phyloP scores from a whole-genome alignment of 2,329 filamentous ascomycete genomes.

The Polychaeton citri region DNA sequence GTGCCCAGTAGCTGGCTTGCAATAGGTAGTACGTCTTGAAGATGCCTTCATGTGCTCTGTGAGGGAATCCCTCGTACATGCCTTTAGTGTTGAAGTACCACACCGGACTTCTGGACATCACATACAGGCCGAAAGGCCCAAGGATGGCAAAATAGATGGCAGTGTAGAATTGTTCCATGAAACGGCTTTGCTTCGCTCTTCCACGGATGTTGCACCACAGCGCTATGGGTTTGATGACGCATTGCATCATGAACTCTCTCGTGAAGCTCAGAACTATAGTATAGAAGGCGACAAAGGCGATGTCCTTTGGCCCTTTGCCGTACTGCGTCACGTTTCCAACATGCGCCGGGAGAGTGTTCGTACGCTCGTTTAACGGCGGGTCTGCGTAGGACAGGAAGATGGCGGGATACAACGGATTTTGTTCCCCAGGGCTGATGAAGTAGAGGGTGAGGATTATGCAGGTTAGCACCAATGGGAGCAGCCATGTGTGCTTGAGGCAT shows the following conservation, averaged over 20 bases:
- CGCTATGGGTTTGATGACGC: slow-evolving; percentile 65
- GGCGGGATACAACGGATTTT: slow-evolving; percentile 67
- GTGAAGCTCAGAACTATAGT: slow-evolving; percentile 82
- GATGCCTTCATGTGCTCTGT: slow-evolving; percentile 60
- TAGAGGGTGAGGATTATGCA: slow-evolving; percentile 53
- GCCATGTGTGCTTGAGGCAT: slow-evolving; percentile 44
- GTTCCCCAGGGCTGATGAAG: slow-evolving; percentile 58
- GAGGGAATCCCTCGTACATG: slow-evolving; percentile 85
- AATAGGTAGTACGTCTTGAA: slow-evolving; percentile 97
- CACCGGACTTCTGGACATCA: slow-evolving; percentile 81
- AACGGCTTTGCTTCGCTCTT: slow-evolving; percentile 69
- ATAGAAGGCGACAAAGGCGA: slow-evolving; percentile 82
- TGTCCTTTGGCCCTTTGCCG: slow-evolving; percentile 76
- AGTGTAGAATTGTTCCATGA: slow-evolving; percentile 95
- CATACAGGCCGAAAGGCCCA: slow-evolving; percentile 72
- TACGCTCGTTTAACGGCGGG: slow-evolving; percentile 18
- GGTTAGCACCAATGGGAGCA: slow-evolving; percentile 56
- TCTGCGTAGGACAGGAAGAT: slow-evolving; percentile 84
- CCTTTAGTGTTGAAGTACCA: slow-evolving; percentile 90
- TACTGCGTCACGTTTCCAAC: slow-evolving; percentile 45
- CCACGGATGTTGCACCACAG: slow-evolving; percentile 54
- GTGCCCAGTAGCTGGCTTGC: slow-evolving; percentile 88
- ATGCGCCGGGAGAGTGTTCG: slow-evolving; percentile 32
- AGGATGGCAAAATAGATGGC: slow-evolving; percentile 78
- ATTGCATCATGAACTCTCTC: slow-evolving; percentile 92